These are phyloP conservation scores for Trichosanthes cucumerina DNA, from an alignment of 306 rosid genomes.

Conservation along the genomic window DNA sequence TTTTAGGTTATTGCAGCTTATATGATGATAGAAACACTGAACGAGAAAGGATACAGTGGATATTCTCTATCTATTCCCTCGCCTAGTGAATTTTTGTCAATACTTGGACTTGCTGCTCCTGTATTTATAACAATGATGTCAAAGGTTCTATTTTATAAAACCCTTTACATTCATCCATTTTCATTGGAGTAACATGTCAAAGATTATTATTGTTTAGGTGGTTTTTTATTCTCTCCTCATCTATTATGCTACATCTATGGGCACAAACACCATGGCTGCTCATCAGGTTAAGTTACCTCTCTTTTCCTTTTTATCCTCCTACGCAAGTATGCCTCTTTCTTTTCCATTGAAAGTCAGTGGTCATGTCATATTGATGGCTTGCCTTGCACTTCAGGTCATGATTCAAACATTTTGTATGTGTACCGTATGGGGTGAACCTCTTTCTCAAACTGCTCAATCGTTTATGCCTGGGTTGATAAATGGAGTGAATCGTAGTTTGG, in stretches of 20 bases:
- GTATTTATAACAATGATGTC: conserved; percentile 66
- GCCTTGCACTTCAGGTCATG: conserved; percentile 60
- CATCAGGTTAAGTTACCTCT: conserved; percentile 52
- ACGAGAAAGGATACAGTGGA: conserved; percentile 65
- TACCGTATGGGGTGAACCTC: conserved; percentile 95
- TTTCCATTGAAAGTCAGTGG: conserved; percentile 11
- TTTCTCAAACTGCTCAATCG: conserved; percentile 89
- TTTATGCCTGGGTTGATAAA: conserved; percentile 77
- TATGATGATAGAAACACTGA: conserved; percentile 74
- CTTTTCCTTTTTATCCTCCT: conserved; percentile 3
- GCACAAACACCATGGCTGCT: conserved; percentile 81
- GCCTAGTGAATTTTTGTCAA: conserved; percentile 36
- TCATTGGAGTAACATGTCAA: neutral
- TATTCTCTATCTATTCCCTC: conserved; percentile 61
- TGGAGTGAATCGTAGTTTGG: conserved; percentile 53
- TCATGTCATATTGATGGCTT: conserved; percentile 13
- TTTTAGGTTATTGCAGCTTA: conserved; percentile 72
- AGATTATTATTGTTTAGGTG: conserved; percentile 38
- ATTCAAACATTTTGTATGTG: conserved; percentile 61
- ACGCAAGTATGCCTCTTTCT: conserved; percentile 10
- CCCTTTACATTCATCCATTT: neutral
- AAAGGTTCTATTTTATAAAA: conserved; percentile 40
- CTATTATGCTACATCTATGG: conserved; percentile 78
- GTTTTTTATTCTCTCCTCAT: conserved; percentile 67
- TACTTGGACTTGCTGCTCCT: conserved; percentile 72